Conservation (phyloP, 129 eudicot species). For the Ambrosia artemisiifolia region DNA sequence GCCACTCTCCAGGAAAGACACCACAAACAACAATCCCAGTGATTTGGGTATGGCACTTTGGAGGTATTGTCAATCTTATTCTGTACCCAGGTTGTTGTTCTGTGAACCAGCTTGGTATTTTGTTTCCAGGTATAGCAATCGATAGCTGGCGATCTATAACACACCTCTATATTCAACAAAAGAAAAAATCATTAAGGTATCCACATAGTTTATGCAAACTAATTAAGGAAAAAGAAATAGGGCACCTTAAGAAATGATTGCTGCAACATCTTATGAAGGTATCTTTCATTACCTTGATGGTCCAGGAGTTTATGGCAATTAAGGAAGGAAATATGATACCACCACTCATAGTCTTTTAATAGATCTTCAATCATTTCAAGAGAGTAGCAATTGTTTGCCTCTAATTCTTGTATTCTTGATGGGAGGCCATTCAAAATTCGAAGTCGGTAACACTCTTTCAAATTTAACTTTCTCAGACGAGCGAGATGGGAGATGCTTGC, state of each 20-base stretch:
- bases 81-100: background rate
- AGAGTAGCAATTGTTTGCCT: constrained; percentile 2
- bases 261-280: background rate
- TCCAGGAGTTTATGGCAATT: background rate
- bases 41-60: background rate
- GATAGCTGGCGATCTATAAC: background rate
- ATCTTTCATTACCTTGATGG: background rate
- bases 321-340: background rate
- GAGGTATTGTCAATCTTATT: background rate
- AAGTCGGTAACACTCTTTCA: background rate
- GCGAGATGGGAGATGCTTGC: background rate
- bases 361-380: constrained; percentile 10
- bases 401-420: background rate
- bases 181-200: background rate
- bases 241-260: constrained; percentile 1
- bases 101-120: constrained; percentile 9
- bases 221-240: background rate
- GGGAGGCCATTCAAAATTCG: background rate
- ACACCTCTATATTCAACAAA: background rate
- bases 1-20: background rate
- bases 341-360: background rate
- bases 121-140: constrained; percentile 3
- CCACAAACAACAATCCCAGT: background rate
- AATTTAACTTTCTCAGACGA: background rate
- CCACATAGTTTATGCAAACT: background rate